Conservation (phyloP, 305 asterid genomes). For the Solanum chacoense region DNA sequence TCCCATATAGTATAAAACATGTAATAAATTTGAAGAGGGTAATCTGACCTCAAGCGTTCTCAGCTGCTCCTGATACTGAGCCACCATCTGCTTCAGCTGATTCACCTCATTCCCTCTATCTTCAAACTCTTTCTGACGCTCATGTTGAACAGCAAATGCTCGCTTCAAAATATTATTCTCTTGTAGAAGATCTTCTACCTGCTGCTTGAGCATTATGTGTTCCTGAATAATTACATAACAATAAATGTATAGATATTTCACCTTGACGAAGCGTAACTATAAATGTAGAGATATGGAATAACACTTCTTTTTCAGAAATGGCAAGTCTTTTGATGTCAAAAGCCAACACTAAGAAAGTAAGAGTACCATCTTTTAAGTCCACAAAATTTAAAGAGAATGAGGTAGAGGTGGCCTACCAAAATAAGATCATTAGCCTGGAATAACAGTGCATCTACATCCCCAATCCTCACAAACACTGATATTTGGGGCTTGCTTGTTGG, state of each 20-base stretch:
- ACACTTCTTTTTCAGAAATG: neutral
- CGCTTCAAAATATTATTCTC: constrained; percentile 63
- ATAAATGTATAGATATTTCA: neutral
- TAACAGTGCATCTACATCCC: neutral
- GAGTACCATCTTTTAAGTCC: neutral
- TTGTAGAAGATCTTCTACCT: constrained; percentile 59
- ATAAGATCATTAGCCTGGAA: neutral
- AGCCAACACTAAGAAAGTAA: neutral
- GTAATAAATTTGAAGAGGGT: neutral
- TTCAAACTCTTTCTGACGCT: constrained; percentile 85
- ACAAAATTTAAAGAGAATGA: neutral
- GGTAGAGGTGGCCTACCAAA: neutral
- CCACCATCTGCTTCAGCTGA: constrained; percentile 71
- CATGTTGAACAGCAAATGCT: constrained; percentile 73
- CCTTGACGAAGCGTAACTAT: neutral
- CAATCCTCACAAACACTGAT: neutral
- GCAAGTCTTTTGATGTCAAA: neutral
- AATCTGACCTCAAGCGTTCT: constrained; percentile 87
- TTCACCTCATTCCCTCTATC: constrained; percentile 71
- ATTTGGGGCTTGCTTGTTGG: neutral
- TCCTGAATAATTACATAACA: constrained; percentile 37
- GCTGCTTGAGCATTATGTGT: constrained; percentile 59
- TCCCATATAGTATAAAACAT: neutral
- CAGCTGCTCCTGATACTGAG: constrained; percentile 91
- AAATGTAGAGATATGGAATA: neutral